Evolutionary conservation across 2,329 filamentous ascomycete genomes (phyloP).

Genomic region (Bipolaris victoriae): DNA sequence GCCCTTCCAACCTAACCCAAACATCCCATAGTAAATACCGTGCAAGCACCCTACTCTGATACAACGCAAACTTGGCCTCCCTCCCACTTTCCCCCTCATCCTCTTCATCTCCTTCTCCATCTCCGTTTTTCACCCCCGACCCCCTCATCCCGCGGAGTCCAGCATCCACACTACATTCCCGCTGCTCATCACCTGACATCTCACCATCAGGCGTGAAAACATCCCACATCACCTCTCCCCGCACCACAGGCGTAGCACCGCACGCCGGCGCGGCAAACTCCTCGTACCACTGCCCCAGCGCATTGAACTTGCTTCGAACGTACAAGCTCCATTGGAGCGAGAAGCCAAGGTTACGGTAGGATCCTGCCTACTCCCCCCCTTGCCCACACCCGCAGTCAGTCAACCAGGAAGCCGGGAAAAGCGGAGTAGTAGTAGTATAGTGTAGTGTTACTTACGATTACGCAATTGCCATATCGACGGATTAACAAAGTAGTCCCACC

Average conservation of each 20-base stretch:
- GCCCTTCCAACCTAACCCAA: conserved; percentile 13
- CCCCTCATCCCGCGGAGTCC: conserved; percentile 1
- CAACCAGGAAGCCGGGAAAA: too few relatives aligned
- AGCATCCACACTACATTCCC: background rate
- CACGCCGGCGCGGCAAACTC: conserved; percentile 12
- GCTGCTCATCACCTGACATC: background rate
- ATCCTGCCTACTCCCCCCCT: conserved; percentile 10
- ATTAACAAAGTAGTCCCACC: conserved; percentile 10
- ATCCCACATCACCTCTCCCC: conserved; percentile 17
- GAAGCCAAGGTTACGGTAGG: conserved; percentile 25
- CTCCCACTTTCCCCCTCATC: background rate
- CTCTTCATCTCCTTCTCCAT: background rate
- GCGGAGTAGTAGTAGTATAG: too few relatives aligned
- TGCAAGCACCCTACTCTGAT: conserved; percentile 21
- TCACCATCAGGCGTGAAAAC: conserved; percentile 1
- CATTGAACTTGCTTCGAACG: conserved; percentile 11
- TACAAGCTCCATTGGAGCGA: conserved; percentile 21
- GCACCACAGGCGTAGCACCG: conserved; percentile 6
- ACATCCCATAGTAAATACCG: conserved; percentile 17
- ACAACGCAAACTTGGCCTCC: conserved; percentile 20
- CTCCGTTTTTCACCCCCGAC: background rate
- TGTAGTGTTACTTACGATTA: too few relatives aligned
- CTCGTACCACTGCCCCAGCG: conserved; percentile 24
- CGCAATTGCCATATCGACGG: conserved; percentile 10
- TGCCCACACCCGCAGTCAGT: too few relatives aligned